These are phyloP conservation scores for Aspergillus quadricinctus DNA, from an alignment of 2,329 filamentous ascomycete species.

Conservation along the genomic window DNA sequence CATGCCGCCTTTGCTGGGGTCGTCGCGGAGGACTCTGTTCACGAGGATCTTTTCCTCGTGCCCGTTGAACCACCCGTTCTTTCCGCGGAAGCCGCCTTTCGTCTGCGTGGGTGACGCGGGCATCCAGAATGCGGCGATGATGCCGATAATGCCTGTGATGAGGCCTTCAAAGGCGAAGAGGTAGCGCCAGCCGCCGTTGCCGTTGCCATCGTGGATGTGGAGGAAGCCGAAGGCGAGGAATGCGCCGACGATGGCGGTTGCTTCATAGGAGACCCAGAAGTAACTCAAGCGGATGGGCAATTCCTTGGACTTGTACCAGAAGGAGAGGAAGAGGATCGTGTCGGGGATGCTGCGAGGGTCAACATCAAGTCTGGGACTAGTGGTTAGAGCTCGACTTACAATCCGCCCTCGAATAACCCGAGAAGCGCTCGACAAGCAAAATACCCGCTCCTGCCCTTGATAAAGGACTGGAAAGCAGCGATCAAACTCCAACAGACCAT, in stretches of 20 bases:
- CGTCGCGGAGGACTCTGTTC: conserved; percentile 56
- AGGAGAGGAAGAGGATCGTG: conserved; percentile 58
- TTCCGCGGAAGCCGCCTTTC: conserved; percentile 55
- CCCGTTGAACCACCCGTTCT: conserved; percentile 63
- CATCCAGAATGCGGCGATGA: conserved; percentile 56
- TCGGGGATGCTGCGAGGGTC: conserved; percentile 34
- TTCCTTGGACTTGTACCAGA: conserved; percentile 71
- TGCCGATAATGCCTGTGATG: conserved; percentile 52
- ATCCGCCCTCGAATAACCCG: conserved; percentile 52
- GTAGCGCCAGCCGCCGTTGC: conserved; percentile 41
- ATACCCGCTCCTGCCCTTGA: conserved; percentile 42
- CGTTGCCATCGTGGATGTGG: conserved; percentile 34
- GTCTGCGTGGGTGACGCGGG: conserved; percentile 64
- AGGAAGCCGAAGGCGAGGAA: conserved; percentile 45
- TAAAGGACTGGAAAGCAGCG: conserved; percentile 48
- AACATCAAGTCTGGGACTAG: neutral
- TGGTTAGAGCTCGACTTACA: conserved; percentile 49
- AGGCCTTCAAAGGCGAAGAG: conserved; percentile 42
- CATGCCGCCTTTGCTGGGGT: conserved; percentile 57
- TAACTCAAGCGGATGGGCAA: conserved; percentile 62
- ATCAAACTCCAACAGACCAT: conserved; percentile 56
- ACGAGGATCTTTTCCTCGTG: conserved; percentile 66
- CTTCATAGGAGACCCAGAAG: conserved; percentile 65
- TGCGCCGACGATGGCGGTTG: conserved; percentile 44
- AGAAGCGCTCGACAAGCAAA: conserved; percentile 45